These are phyloP conservation scores for Violaceomyces palustris DNA, from an alignment of 1,284 basidiomycete genomes.

Conservation along the genomic window DNA sequence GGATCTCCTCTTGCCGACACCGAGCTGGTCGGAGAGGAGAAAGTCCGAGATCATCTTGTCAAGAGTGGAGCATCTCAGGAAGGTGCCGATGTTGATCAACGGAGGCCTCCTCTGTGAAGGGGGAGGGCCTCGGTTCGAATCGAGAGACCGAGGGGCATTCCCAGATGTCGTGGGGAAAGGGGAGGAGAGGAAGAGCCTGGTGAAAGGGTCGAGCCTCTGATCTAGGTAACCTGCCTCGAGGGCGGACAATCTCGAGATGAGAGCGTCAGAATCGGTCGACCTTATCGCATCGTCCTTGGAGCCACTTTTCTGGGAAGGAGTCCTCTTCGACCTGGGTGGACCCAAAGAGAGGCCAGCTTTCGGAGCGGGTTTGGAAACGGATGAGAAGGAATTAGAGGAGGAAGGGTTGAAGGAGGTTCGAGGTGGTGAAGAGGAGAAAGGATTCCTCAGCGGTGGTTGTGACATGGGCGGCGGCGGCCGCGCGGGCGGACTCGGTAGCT, in stretches of 20 bases:
- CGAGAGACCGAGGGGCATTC: too few relatives aligned
- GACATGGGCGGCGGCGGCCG: too few relatives aligned
- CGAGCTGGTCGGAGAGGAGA: constrained; percentile 54
- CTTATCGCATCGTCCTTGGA: constrained; percentile 66
- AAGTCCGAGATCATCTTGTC: constrained; percentile 74
- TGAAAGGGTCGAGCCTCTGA: constrained; percentile 20
- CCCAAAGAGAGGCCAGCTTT: too few relatives aligned
- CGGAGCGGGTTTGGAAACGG: too few relatives aligned
- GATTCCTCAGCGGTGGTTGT: too few relatives aligned
- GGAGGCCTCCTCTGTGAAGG: constrained; percentile 69
- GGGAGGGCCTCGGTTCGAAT: too few relatives aligned
- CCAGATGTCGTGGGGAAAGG: neutral
- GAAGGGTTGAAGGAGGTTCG: too few relatives aligned
- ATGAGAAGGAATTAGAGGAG: too few relatives aligned
- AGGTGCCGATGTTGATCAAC: constrained; percentile 91
- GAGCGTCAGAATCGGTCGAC: constrained; percentile 69
- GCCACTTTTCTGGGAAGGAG: too few relatives aligned
- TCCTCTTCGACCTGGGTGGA: too few relatives aligned
- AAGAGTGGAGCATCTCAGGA: constrained; percentile 73
- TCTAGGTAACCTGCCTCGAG: constrained; percentile 17
- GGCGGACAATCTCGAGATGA: constrained; percentile 66
- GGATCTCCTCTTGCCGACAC: constrained; percentile 34
- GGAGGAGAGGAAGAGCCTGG: constrained; percentile 10
- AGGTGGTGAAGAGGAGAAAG: too few relatives aligned
- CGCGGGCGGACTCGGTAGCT: too few relatives aligned